phyloP scores from a whole-genome alignment of 2,329 filamentous ascomycete genomes.

The Aspergillus aculeatus region DNA sequence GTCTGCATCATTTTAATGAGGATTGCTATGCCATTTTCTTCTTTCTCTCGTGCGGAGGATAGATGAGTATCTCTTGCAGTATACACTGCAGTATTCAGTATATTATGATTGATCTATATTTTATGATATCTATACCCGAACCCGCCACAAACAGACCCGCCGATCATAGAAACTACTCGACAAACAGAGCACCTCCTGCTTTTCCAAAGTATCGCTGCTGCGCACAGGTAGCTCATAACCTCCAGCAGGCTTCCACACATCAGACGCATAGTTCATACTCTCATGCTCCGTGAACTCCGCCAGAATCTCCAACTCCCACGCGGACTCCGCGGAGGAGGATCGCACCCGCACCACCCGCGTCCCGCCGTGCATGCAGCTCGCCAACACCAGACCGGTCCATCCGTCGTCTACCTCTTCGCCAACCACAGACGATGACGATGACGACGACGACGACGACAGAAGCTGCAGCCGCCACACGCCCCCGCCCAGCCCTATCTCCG shows the following conservation, averaged over 20 bases:
- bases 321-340: slow-evolving; percentile 10
- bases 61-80: background rate
- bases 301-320: slow-evolving; percentile 64
- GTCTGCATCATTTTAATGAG: slow-evolving; percentile 26
- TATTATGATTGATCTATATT: no score
- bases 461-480: slow-evolving; percentile 86
- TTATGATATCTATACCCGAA: slow-evolving; percentile 25
- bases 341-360: slow-evolving; percentile 60
- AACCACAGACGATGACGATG: slow-evolving; percentile 3
- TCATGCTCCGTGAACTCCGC: slow-evolving; percentile 78
- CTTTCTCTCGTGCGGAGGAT: no score
- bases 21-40: background rate
- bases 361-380: slow-evolving; percentile 93
- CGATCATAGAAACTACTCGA: slow-evolving; percentile 57
- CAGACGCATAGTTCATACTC: slow-evolving; percentile 94
- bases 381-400: slow-evolving; percentile 59
- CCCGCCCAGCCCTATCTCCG: slow-evolving; percentile 66
- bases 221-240: slow-evolving; percentile 9
- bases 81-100: background rate
- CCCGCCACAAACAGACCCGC: slow-evolving; percentile 51
- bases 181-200: slow-evolving; percentile 31
- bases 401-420: background rate
- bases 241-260: slow-evolving; percentile 44
- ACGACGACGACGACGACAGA: slow-evolving; percentile 19
- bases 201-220: background rate